A percentile compares a stretch with the other conserved stretches of the same genome.
Conservation (phyloP, 176 grass and related monocot species). For the barley (Hordeum vulgare) region DNA sequence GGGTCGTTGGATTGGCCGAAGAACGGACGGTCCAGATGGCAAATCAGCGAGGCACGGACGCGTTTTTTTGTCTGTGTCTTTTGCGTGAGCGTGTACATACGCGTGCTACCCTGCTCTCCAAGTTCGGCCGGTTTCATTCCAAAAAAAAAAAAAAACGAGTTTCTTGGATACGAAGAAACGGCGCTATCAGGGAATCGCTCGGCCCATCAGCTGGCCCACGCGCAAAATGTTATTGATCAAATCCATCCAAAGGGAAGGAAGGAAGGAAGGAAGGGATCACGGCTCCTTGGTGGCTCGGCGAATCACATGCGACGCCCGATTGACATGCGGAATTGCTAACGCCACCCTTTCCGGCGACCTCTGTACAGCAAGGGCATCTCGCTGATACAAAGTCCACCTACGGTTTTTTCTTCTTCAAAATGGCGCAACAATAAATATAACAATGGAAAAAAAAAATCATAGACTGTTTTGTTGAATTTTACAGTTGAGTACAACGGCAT, state of each 20-base stretch:
- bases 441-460: too few relatives aligned
- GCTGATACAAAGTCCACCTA: background rate
- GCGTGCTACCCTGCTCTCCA: background rate
- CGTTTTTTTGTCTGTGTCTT: background rate
- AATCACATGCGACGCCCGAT: background rate
- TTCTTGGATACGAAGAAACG: constrained; percentile 28
- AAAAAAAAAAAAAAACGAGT: too few relatives aligned
- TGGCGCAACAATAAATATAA: too few relatives aligned
- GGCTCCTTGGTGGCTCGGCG: background rate
- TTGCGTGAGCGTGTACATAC: background rate
- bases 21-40: too few relatives aligned
- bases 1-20: too few relatives aligned
- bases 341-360: too few relatives aligned
- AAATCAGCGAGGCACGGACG: background rate
- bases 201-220: background rate
- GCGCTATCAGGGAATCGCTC: background rate
- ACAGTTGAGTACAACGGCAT: too few relatives aligned
- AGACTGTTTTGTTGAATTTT: too few relatives aligned
- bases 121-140: too few relatives aligned
- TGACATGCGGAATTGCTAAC: background rate
- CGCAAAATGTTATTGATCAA: background rate
- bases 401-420: too few relatives aligned
- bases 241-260: background rate
- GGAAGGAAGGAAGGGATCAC: background rate
- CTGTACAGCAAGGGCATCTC: background rate